These are phyloP conservation scores for Penicillium crystallinum DNA, from an alignment of 495 filamentous ascomycete genomes.

Conservation along the genomic window DNA sequence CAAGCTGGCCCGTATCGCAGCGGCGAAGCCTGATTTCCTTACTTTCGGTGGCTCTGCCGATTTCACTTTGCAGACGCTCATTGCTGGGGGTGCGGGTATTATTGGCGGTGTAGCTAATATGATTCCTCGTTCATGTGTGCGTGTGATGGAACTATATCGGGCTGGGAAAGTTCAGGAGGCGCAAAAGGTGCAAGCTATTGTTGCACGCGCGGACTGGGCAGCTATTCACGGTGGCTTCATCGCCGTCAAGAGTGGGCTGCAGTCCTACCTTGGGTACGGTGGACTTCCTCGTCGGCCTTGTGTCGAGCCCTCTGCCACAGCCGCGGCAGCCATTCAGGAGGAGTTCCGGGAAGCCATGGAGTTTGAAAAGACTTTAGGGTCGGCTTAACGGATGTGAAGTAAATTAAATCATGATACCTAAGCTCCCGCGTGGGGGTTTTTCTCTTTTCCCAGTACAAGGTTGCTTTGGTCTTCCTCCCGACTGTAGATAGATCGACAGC, in stretches of 20 bases:
- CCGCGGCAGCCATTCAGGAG: slow-evolving; percentile 57
- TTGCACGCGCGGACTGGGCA: slow-evolving; percentile 82
- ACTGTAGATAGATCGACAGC: neutral
- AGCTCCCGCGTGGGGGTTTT: neutral
- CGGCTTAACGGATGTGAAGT: slow-evolving; percentile 9
- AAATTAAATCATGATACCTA: neutral
- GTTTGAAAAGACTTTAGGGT: slow-evolving; percentile 54
- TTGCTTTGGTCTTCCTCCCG: neutral
- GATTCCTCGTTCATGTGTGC: slow-evolving; percentile 69
- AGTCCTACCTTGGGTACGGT: slow-evolving; percentile 73
- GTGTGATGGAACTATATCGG: slow-evolving; percentile 65
- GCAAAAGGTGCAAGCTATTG: slow-evolving; percentile 68
- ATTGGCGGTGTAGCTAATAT: slow-evolving; percentile 84
- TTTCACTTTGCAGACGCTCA: slow-evolving; percentile 78
- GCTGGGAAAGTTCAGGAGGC: slow-evolving; percentile 67
- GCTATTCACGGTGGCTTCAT: slow-evolving; percentile 83
- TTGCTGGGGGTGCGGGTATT: slow-evolving; percentile 80
- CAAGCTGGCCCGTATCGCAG: slow-evolving; percentile 76
- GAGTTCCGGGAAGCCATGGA: slow-evolving; percentile 71
- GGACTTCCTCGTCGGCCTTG: slow-evolving; percentile 72
- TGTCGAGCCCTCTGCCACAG: slow-evolving; percentile 58
- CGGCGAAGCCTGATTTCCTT: slow-evolving; percentile 61
- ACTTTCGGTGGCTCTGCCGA: slow-evolving; percentile 87
- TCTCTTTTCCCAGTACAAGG: neutral
- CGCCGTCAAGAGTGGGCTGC: slow-evolving; percentile 74